Evolutionary conservation across 2,329 filamentous ascomycete species (phyloP), one percentile per base, ranked within the genome.

Genomic region (Colletotrichum sojae): DNA sequence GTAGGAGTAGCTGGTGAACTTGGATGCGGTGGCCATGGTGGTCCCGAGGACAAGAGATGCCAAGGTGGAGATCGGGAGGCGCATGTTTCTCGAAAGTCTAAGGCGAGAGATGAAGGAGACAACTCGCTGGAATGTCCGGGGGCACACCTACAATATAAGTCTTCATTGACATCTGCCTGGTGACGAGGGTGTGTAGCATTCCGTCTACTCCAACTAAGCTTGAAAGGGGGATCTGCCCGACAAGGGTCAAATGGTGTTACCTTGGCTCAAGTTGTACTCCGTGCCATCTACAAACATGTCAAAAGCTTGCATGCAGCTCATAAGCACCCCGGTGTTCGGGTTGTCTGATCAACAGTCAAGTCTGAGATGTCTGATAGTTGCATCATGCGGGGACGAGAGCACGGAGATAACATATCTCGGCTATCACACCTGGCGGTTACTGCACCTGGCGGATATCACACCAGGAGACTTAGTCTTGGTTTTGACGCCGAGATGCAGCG

Each of bases 1-100:
- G 22, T 68, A 68, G 5, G n/a, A 53, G 48, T 68, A 68, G 25
- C 53, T 65, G 9, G 65, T 68, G 3, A 43, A 39, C 6, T 57
- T 46, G 20, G 57, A 4, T 45, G 65, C 27, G 46, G 46, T 20
- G 10, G 60, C 53, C 60, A 68, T 58, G 12, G 39, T 46, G 4
- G 63, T 48, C 15, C 55, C 25, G 39, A 65, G 48, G 4, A 68
- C 40, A 6, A 65, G 6, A 0, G 54, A 1, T 27, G 48, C 2
- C 13, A 10, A n/a, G 15, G 27, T 40, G 13, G 40, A 10, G 18
- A 10, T 6, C 22, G n/a, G 25, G 20, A 64, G 25, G 16, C 48
- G 65, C 65, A 68, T 68, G 8, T 6, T 59, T 39, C 15, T 13
- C 6, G 27, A n/a, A 2, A 6, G 4, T 8, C 8, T 40, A 25